A percentile compares a stretch with the other conserved stretches of the same genome.
These are phyloP conservation scores for Petunia secreta DNA, from an alignment of 257 asterid genomes.

Conservation along the genomic window DNA sequence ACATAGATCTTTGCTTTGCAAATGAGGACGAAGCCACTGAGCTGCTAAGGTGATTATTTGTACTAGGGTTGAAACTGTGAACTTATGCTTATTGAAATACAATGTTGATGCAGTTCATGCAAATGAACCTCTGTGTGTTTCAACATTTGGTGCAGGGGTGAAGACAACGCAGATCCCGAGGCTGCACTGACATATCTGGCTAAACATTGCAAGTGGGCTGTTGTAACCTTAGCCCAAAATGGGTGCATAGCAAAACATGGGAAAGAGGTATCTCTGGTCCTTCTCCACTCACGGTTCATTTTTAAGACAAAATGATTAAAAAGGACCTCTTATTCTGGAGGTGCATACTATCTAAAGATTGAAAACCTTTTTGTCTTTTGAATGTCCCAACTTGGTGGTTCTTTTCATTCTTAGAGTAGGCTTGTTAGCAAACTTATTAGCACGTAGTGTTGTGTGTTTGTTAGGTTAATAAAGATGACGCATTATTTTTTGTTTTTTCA, in stretches of 20 bases:
- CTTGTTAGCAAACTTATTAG: neutral
- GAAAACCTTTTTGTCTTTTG: neutral
- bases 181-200: conserved; percentile 77
- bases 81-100: neutral
- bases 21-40: conserved; percentile 97
- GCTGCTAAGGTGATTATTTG: conserved; percentile 63
- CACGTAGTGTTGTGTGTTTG: neutral
- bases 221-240: conserved; percentile 80
- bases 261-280: conserved; percentile 59
- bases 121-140: conserved; percentile 12
- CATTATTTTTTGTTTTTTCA: conserved; percentile 23
- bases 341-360: neutral
- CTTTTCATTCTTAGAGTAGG: neutral
- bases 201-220: conserved; percentile 88
- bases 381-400: neutral
- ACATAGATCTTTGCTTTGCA: conserved; percentile 93
- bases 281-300: neutral
- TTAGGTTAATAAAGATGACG: neutral
- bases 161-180: conserved; percentile 58
- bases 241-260: conserved; percentile 92
- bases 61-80: conserved; percentile 16
- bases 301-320: neutral
- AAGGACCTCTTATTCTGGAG: neutral
- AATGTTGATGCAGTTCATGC: neutral
- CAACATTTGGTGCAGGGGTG: conserved; percentile 50